Conservation (phyloP, 192 early-diverging fungal species). For the Coemansia sp. region DNA sequence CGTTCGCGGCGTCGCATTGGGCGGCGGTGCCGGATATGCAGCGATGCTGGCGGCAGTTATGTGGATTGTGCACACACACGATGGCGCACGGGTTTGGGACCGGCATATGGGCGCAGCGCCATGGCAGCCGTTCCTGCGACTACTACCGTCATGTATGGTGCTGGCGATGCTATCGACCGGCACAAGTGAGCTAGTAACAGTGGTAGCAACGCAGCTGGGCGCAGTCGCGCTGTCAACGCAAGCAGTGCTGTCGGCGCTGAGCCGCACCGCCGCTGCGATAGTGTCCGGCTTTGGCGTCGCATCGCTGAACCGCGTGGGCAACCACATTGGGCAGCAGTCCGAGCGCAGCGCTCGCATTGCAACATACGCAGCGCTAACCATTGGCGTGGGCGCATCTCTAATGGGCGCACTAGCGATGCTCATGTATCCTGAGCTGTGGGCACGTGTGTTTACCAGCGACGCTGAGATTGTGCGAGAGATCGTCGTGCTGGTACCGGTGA, state of each 20-base stretch:
- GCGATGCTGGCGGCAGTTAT: slow-evolving; percentile 57
- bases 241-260: slow-evolving; percentile 69
- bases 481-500: slow-evolving; percentile 21
- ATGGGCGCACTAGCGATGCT: slow-evolving; percentile 28
- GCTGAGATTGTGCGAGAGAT: slow-evolving; percentile 10
- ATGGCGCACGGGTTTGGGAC: slow-evolving; percentile 28
- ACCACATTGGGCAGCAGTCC: slow-evolving; percentile 59
- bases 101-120: slow-evolving; percentile 24
- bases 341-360: slow-evolving; percentile 34
- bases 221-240: slow-evolving; percentile 72
- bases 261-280: slow-evolving; percentile 65
- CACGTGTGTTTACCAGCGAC: slow-evolving; percentile 55
- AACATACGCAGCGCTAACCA: slow-evolving; percentile 20
- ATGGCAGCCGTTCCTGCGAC: slow-evolving; percentile 29
- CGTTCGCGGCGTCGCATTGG: slow-evolving; percentile 66
- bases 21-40: slow-evolving; percentile 58
- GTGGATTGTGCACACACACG: slow-evolving; percentile 48
- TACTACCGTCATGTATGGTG: slow-evolving; percentile 28
- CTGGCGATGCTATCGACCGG: slow-evolving; percentile 42
- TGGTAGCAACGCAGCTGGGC: slow-evolving; percentile 82
- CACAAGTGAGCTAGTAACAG: slow-evolving; percentile 65
- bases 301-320: slow-evolving; percentile 77
- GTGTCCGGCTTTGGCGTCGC: slow-evolving; percentile 72
- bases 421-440: slow-evolving; percentile 22
- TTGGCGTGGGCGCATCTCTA: slow-evolving; percentile 24